These are phyloP conservation scores for Discostella stelligera DNA, from an alignment of 352 stramenopile genomes.

Conservation along the genomic window DNA sequence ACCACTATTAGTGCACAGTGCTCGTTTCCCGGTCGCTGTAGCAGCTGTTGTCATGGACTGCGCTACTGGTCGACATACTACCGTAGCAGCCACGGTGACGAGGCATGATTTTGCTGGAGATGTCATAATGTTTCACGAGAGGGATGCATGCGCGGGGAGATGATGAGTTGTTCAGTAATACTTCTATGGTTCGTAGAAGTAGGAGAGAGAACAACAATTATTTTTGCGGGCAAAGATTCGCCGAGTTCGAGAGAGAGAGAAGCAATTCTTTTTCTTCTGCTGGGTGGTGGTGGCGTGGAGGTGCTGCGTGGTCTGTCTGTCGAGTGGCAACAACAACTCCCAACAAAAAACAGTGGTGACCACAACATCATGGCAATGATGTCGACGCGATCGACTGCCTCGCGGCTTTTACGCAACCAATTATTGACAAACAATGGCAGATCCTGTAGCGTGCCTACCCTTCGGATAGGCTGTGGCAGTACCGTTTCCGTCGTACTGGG, in stretches of 20 bases:
- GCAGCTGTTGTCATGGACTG: background rate
- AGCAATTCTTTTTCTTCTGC: background rate
- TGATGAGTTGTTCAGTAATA: too few relatives aligned
- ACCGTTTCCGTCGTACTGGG: background rate
- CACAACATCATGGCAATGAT: conserved; percentile 1
- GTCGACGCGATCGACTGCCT: conserved; percentile 10
- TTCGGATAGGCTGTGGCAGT: conserved; percentile 1
- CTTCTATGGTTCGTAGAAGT: too few relatives aligned
- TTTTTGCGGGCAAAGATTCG: too few relatives aligned
- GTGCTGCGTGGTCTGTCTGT: background rate
- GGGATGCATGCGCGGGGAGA: background rate
- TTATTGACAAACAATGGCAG: background rate
- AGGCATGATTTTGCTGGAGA: conserved; percentile 10
- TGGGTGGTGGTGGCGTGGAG: background rate
- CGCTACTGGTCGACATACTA: background rate
- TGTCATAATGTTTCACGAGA: conserved; percentile 3
- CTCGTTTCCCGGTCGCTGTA: conserved; percentile 1
- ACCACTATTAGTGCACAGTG: background rate
- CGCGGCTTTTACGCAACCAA: conserved; percentile 14
- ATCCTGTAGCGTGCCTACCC: background rate
- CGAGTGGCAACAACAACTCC: too few relatives aligned
- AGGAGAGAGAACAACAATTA: too few relatives aligned
- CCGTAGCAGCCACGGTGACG: background rate
- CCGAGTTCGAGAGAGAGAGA: conserved; percentile 1
- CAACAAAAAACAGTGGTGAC: too few relatives aligned